A percentile compares a stretch with the other conserved stretches of the same genome.
Conservation (phyloP, 176 grass and related monocot species). For the Musa troglodytarum region DNA sequence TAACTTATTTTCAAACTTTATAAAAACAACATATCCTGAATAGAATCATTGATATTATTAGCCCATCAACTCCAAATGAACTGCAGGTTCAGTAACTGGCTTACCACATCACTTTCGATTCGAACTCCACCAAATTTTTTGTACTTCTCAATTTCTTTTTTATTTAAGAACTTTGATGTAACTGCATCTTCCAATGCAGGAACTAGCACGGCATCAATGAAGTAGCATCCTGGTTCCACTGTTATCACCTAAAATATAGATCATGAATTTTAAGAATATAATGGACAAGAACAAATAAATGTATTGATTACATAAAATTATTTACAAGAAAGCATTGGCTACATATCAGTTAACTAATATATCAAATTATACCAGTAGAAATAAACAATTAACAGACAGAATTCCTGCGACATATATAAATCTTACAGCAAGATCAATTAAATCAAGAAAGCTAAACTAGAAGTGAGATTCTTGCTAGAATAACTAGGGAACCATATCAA, state of each 20-base stretch:
- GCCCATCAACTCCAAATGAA: background rate
- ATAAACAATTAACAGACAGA: too few species aligned
- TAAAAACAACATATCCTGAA: background rate
- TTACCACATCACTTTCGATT: constrained; percentile 97
- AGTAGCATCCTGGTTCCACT: constrained; percentile 93
- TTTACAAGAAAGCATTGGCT: too few species aligned
- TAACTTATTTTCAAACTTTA: too few species aligned
- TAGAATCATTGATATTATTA: background rate
- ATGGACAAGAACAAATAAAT: too few species aligned
- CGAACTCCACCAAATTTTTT: constrained; percentile 85
- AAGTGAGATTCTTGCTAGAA: too few species aligned
- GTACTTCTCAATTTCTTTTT: constrained; percentile 50
- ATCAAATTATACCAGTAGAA: too few species aligned
- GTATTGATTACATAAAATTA: too few species aligned
- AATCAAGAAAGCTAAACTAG: too few species aligned
- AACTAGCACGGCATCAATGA: constrained; percentile 64
- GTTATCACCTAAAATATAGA: constrained; percentile 76
- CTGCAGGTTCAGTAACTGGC: constrained; percentile 3
- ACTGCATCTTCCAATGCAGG: constrained; percentile 43
- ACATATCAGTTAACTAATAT: too few species aligned
- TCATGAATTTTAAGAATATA: background rate
- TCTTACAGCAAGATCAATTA: too few species aligned
- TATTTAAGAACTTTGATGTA: constrained; percentile 68
- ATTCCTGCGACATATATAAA: too few species aligned
- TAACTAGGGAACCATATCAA: too few species aligned